These are phyloP conservation scores for Apiotrichum domesticum DNA, from an alignment of 1,284 basidiomycete genomes.

Conservation along the genomic window DNA sequence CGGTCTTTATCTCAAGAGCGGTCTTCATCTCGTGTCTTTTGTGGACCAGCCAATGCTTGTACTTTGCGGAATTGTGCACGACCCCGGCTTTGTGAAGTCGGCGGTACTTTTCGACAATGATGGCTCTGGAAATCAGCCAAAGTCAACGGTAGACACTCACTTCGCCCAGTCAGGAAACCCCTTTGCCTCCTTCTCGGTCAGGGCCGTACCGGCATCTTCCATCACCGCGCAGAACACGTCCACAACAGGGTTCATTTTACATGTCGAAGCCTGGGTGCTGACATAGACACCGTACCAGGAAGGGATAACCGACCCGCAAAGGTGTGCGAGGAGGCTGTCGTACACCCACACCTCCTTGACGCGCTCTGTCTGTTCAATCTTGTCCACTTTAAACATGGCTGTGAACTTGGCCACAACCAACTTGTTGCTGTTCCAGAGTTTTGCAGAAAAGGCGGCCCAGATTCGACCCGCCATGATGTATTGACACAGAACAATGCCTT, in stretches of 20 bases:
- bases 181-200: not conserved
- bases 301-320: not conserved
- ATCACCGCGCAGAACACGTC: not conserved
- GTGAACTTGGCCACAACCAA: not conserved
- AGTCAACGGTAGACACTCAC: not conserved
- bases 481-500: not conserved
- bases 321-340: not conserved
- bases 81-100: conserved; percentile 4
- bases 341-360: not conserved
- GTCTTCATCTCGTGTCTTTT: not conserved
- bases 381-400: not conserved
- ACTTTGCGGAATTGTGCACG: not conserved
- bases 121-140: not conserved
- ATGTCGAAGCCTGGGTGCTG: not conserved
- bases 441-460: not conserved
- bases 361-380: not conserved
- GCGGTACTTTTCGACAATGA: conserved; percentile 2
- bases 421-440: not conserved
- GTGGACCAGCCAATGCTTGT: conserved; percentile 6
- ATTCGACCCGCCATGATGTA: not conserved
- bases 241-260: no score
- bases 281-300: not conserved
- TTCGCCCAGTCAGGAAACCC: not conserved
- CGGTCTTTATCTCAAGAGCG: no score
- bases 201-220: not conserved